Percentiles rank a stretch among this genome's conserved stretches.
These are phyloP conservation scores for Tulasnella sp. DNA, from an alignment of 768 basidiomycete species.

Conservation along the genomic window DNA sequence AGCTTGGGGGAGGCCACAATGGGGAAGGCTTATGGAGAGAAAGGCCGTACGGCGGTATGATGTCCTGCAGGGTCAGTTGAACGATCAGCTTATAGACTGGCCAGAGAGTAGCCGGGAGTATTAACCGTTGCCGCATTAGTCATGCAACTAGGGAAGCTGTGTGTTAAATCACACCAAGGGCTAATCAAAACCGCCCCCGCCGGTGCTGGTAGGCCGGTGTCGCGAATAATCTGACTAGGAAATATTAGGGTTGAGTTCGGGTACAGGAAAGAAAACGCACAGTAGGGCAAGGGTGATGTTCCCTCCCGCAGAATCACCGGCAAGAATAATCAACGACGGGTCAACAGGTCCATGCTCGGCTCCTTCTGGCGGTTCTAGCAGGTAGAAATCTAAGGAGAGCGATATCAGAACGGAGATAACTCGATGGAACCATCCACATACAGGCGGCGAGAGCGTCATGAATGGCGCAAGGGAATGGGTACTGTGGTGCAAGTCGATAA, in stretches of 20 bases:
- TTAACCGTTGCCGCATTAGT: constrained; percentile 79
- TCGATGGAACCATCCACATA: constrained; percentile 45
- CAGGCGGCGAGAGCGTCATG: constrained; percentile 90
- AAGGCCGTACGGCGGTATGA: constrained; percentile 76
- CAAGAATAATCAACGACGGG: constrained; percentile 79
- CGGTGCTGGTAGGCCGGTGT: constrained; percentile 76
- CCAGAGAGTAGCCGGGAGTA: not conserved
- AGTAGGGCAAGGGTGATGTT: constrained; percentile 82
- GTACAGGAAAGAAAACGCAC: not conserved
- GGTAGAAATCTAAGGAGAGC: constrained; percentile 66
- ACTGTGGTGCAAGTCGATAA: constrained; percentile 86
- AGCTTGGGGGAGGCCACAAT: constrained; percentile 57
- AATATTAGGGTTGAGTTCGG: not conserved
- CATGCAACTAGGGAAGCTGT: constrained; percentile 89
- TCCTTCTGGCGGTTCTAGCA: constrained; percentile 83
- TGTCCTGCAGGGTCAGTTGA: constrained; percentile 56
- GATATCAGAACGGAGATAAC: not conserved
- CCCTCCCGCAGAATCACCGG: constrained; percentile 93
- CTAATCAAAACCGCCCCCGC: constrained; percentile 89
- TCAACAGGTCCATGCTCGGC: constrained; percentile 78
- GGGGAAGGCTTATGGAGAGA: constrained; percentile 68
- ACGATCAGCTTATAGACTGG: not conserved
- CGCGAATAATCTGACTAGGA: constrained; percentile 74
- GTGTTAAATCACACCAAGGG: constrained; percentile 94
- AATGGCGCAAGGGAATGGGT: constrained; percentile 93